phyloP scores from a whole-genome alignment of 176 grass and related monocot genomes.

The Zea mays region Zm-B73-REFERENCE-NAM-5.0 NC_050104.1:144510501-144511000 shows the following conservation, averaged over 20 bases:
- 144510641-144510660: slow-evolving; percentile 67
- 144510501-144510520: neutral
- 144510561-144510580: neutral
- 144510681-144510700: slow-evolving; percentile 91
- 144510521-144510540: neutral
- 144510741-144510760: slow-evolving; percentile 76
- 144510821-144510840: slow-evolving; percentile 75
- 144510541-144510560: neutral
- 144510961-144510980: slow-evolving; percentile 72
- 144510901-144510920: neutral
- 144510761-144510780: neutral
- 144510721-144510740: slow-evolving; percentile 73
- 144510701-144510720: slow-evolving; percentile 68
- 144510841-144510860: slow-evolving; percentile 88
- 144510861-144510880: slow-evolving; percentile 84
- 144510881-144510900: slow-evolving; percentile 58
- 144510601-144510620: neutral
- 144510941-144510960: slow-evolving; percentile 4
- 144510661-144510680: slow-evolving; percentile 85
- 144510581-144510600: neutral
- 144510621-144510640: neutral
- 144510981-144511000: neutral
- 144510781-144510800: neutral
- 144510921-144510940: neutral
- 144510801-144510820: neutral